These are phyloP conservation scores for Exidia glandulosa DNA, from an alignment of 768 basidiomycete genomes.

Conservation along the genomic window DNA sequence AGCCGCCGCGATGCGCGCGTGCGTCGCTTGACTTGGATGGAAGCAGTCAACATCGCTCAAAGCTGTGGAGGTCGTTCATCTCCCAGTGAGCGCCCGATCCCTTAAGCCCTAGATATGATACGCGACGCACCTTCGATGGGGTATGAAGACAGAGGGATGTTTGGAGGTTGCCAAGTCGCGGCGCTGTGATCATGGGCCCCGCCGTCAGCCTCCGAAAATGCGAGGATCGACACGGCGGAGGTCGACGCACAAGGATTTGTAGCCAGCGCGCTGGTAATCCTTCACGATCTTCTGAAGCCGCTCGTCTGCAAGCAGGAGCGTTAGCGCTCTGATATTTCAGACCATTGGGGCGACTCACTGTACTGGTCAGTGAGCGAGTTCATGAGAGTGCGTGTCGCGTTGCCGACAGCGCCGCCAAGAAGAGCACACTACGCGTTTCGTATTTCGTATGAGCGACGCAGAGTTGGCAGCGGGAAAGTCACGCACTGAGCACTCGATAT, in stretches of 20 bases:
- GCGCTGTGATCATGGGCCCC: neutral
- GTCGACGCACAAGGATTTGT: neutral
- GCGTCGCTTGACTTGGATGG: neutral
- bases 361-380: slow-evolving; percentile 1
- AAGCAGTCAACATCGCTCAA: slow-evolving; percentile 4
- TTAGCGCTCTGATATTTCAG: neutral
- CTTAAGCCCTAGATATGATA: neutral
- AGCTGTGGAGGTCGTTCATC: neutral
- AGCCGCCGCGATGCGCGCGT: neutral
- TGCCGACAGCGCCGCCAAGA: neutral
- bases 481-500: slow-evolving; percentile 3
- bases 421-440: slow-evolving; percentile 1
- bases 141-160: slow-evolving; percentile 1
- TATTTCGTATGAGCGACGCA: neutral
- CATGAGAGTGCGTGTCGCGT: slow-evolving; percentile 2
- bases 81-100: neutral
- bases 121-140: slow-evolving; percentile 2
- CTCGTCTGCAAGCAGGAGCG: neutral
- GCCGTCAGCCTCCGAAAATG: neutral
- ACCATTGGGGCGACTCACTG: neutral
- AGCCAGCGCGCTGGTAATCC: slow-evolving; percentile 1
- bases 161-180: slow-evolving; percentile 2
- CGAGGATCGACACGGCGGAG: neutral
- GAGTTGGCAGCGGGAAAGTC: neutral
- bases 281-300: slow-evolving; percentile 4